Conservation (phyloP, 2,329 filamentous ascomycete genomes). For the Fusarium robinianum region DNA sequence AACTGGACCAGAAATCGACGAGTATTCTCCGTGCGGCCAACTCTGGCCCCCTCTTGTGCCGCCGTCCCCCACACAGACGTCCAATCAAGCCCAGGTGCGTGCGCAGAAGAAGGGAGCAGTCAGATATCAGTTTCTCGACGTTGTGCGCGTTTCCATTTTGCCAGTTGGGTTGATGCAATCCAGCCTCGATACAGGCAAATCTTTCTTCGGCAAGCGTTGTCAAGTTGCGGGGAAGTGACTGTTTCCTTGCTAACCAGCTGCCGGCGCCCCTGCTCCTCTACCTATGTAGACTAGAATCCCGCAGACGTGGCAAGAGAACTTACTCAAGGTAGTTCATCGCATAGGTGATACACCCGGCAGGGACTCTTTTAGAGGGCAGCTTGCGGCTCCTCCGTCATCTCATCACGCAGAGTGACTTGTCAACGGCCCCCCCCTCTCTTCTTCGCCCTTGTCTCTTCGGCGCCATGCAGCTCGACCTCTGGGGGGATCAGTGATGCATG, state of each 20-base stretch:
- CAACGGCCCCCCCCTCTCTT: too few relatives aligned
- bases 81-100: conserved; percentile 22
- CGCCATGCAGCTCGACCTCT: too few relatives aligned
- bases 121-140: conserved; percentile 36
- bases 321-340: neutral
- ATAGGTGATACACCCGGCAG: too few relatives aligned
- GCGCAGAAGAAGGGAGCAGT: conserved; percentile 19
- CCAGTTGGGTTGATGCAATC: conserved; percentile 22
- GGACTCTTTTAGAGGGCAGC: too few relatives aligned
- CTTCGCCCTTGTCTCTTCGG: too few relatives aligned
- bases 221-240: conserved; percentile 29
- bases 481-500: conserved; percentile 3
- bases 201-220: conserved; percentile 5
- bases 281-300: too few relatives aligned
- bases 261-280: conserved; percentile 13
- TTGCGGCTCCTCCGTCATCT: too few relatives aligned
- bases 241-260: conserved; percentile 12
- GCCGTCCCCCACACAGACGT: conserved; percentile 21
- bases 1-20: conserved; percentile 1
- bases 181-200: conserved; percentile 5
- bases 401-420: too few relatives aligned
- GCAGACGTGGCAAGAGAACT: conserved; percentile 17
- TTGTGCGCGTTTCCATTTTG: conserved; percentile 17
- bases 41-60: conserved; percentile 9
- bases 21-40: conserved; percentile 16